Evolutionary conservation across 2,329 filamentous ascomycete genomes (phyloP), one percentile per base, ranked within the genome.

Genomic region (Diaporthe sp.): DNA sequence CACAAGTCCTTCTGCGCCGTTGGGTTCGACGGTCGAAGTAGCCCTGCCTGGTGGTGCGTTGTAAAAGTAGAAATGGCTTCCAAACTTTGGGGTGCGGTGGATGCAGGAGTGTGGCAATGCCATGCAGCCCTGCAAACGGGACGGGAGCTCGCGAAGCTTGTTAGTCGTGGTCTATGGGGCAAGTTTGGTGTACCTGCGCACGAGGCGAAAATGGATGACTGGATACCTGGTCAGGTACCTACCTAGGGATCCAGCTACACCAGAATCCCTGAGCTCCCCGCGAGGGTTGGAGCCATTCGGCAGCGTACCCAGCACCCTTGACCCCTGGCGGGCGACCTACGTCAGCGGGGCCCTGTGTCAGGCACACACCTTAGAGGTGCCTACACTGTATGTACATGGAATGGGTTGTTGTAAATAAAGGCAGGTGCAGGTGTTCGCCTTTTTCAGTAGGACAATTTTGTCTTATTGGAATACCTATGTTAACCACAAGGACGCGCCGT

Each of bases 401-500:
- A n/a, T n/a, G n/a, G n/a, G n/a, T n/a, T n/a, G n/a, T n/a, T n/a
- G n/a, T n/a, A n/a, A n/a, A n/a, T n/a, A n/a, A n/a, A n/a, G n/a
- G n/a, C n/a, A n/a, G 15, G 25, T 19, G 12, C 50, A 54, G 25
- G 28, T 4, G 38, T 22, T 13, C 28, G 22, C 10, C n/a, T n/a
- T 22, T 22, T 30, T 33, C 17, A 30, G 22, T n/a, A 55, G n/a
- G 30, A 72, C 25, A 61, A 54, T 64, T 60, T 72, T 72, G 57
- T 54, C 57, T 64, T 35, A 54, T 68, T 68, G 64, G 33, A 68
- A 40, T 54, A 68, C 47, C 70, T 40, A 35, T 42, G 60, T 42
- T 40, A 55, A 35, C 64, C 57, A 74, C 61, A 69, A 42, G 74
- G 54, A 73, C 74, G 70, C 70, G 74, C 71, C 72, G 71, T 73